These are phyloP conservation scores for Bathelium albidoporum DNA, from an alignment of 495 filamentous ascomycete genomes.

Conservation along the genomic window DNA sequence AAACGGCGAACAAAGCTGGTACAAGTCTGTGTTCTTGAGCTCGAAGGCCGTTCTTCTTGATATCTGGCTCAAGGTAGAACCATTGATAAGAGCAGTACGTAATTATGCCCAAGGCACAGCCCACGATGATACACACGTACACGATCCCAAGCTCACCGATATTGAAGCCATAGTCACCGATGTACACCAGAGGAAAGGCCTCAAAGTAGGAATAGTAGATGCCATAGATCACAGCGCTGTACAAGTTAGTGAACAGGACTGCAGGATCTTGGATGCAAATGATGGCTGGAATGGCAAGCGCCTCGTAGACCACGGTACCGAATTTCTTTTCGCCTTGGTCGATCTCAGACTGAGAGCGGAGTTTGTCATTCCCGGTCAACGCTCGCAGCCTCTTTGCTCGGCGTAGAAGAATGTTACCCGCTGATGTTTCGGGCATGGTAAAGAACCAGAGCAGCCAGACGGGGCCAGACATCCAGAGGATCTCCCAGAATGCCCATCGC, in stretches of 20 bases:
- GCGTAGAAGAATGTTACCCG: constrained; percentile 40
- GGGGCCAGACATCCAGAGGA: constrained; percentile 36
- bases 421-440: constrained; percentile 43
- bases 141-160: constrained; percentile 49
- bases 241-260: constrained; percentile 48
- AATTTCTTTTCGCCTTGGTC: constrained; percentile 29
- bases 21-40: constrained; percentile 40
- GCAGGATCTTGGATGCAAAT: constrained; percentile 53
- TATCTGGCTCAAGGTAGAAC: constrained; percentile 38
- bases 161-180: constrained; percentile 47
- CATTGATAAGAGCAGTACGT: constrained; percentile 41
- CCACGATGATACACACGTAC: constrained; percentile 51
- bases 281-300: constrained; percentile 49
- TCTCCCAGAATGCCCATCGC: constrained; percentile 29
- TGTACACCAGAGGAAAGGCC: constrained; percentile 58
- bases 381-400: constrained; percentile 42
- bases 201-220: constrained; percentile 63
- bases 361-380: constrained; percentile 19
- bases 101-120: constrained; percentile 42
- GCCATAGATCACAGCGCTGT: constrained; percentile 51
- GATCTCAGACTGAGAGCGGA: constrained; percentile 26
- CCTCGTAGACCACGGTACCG: constrained; percentile 35
- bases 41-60: constrained; percentile 36
- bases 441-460: constrained; percentile 40
- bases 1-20: constrained; percentile 41